Evolutionary conservation across 1,139 yeast species (phyloP), one percentile per base, ranked within the genome.

Genomic region (Candida tetrigidarum): DNA sequence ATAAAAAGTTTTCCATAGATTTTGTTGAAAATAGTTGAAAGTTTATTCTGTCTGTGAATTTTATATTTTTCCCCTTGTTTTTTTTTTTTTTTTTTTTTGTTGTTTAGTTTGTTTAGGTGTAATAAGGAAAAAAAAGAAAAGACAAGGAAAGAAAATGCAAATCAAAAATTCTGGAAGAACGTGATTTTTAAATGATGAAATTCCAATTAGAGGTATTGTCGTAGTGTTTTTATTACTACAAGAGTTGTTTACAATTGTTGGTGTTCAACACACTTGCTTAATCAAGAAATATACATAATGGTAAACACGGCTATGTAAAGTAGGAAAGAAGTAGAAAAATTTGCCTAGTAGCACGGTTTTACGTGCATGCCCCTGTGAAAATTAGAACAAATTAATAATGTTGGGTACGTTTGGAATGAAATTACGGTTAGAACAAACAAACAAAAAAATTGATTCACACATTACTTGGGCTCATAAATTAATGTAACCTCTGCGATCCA

Each of bases 91-190:
- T 22, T 35, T 35, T 25, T 20, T 14, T 32, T 5, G 20, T 18
- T 32, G 23, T 32, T 29, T 32, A n/a, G 20, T 32, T 18, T 10
- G 5, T 10, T 16, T n/a, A n/a, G 5, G n/a, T 9, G n/a, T 9
- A 32, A 18, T 6, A 11, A 10, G 32, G 26, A 29, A 20, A 9
- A 20, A 9, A n/a, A 37, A n/a, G 16, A 14, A 36, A 30, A 27
- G n/a, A 36, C 14, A 37, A 37, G 18, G 15, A 15, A 32, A 10
- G 25, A 22, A n/a, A n/a, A n/a, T n/a, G n/a, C n/a, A n/a, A n/a
- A n/a, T n/a, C n/a, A n/a, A 29, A 29, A 29, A 5, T 29, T 29
- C 19, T 12, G 35, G 22, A 18, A 32, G 35, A 32, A n/a, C 35
- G 35, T 32, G 35, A 32, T 18, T 32, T 12, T 32, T 18, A 7